These are phyloP conservation scores for Mycena maculata DNA, from an alignment of 768 basidiomycete genomes.

Conservation along the genomic window DNA sequence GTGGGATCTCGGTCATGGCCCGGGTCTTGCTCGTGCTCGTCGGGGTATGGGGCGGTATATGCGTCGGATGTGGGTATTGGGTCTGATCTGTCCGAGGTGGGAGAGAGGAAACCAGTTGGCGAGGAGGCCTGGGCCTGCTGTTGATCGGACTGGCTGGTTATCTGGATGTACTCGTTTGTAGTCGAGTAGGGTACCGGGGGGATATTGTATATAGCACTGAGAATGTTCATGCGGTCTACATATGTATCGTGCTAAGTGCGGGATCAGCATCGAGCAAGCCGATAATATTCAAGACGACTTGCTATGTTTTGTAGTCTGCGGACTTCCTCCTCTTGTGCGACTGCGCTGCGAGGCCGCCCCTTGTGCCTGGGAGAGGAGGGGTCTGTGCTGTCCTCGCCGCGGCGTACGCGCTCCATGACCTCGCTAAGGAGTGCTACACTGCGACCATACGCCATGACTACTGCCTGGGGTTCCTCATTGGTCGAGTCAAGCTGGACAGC, in stretches of 20 bases:
- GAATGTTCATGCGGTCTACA: conserved; percentile 93
- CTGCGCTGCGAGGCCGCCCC: conserved; percentile 78
- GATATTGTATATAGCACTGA: conserved; percentile 90
- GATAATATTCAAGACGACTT: conserved; percentile 50
- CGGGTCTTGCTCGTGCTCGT: conserved; percentile 1
- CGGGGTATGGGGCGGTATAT: conserved; percentile 10
- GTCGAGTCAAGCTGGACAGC: conserved; percentile 90
- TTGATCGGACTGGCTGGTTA: conserved; percentile 11
- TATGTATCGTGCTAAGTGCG: conserved; percentile 91
- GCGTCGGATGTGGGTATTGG: conserved; percentile 12
- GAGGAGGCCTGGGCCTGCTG: conserved; percentile 27
- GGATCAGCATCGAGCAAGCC: conserved; percentile 16
- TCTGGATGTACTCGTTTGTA: conserved; percentile 54
- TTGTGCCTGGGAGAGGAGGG: conserved; percentile 60
- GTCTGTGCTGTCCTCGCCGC: conserved; percentile 85
- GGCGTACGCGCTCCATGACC: conserved; percentile 91
- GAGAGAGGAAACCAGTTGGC: conserved; percentile 22
- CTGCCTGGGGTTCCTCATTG: conserved; percentile 89
- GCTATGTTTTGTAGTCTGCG: conserved; percentile 88
- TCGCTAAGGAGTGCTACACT: conserved; percentile 89
- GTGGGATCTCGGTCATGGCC: conserved; percentile 16
- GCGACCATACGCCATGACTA: conserved; percentile 89
- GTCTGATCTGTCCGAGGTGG: conserved; percentile 14
- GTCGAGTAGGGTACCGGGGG: conserved; percentile 78
- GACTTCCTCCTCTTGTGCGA: conserved; percentile 94